Conservation (phyloP, 768 basidiomycete genomes). For the Auricularia heimuer region DNA sequence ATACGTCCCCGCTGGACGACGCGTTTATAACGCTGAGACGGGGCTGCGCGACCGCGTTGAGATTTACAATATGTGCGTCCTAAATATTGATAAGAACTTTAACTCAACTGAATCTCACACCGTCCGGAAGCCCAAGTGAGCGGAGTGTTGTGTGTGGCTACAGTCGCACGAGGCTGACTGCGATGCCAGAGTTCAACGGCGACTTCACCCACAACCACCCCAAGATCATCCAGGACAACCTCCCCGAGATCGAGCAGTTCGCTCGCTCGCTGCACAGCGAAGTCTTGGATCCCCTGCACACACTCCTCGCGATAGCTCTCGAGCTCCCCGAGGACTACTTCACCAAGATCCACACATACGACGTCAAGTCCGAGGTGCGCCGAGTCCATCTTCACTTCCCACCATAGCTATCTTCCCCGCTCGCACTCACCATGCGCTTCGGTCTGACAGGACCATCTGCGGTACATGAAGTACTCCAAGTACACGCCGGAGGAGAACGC, state of each 20-base stretch:
- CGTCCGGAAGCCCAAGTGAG: no score
- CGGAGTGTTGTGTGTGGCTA: no score
- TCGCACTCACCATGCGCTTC: no score
- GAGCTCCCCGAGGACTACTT: constrained; percentile 44
- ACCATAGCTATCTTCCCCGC: no score
- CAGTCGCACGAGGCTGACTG: no score
- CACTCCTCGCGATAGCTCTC: constrained; percentile 39
- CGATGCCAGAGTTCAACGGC: constrained; percentile 32
- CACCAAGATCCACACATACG: constrained; percentile 35
- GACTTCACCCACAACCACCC: constrained; percentile 35
- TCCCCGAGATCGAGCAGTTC: constrained; percentile 37
- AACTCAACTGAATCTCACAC: no score
- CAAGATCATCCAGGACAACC: constrained; percentile 26
- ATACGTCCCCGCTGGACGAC: constrained; percentile 35
- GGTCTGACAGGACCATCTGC: constrained; percentile 28
- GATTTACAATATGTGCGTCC: constrained; percentile 1
- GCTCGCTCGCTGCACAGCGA: constrained; percentile 33
- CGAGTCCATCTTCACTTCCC: neutral
- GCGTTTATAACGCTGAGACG: constrained; percentile 24
- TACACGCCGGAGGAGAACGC: constrained; percentile 32
- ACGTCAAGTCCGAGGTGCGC: constrained; percentile 33
- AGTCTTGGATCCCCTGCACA: constrained; percentile 37
- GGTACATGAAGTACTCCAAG: constrained; percentile 47
- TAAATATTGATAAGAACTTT: no score
- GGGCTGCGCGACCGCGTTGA: constrained; percentile 35